A percentile compares a stretch with the other conserved stretches of the same genome.
Evolutionary conservation across 2,329 filamentous ascomycete species (phyloP).

Genomic region (Cercospora zeae-maydis): DNA sequence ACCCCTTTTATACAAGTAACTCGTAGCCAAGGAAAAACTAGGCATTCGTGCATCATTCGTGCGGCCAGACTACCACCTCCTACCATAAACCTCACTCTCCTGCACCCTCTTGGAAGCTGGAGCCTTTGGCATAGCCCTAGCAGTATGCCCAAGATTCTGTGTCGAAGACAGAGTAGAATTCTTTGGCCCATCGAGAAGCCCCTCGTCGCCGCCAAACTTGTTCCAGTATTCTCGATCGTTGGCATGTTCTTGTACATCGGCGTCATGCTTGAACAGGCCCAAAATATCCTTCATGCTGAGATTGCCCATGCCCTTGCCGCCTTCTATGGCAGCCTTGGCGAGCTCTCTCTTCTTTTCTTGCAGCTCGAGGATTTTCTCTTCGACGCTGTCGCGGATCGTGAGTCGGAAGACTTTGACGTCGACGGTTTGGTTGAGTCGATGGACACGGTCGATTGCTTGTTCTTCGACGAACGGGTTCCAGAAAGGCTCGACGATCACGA

Average conservation of each 20-base stretch:
- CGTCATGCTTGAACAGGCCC: slow-evolving; percentile 75
- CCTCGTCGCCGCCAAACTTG: slow-evolving; percentile 34
- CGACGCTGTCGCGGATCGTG: slow-evolving; percentile 79
- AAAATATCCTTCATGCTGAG: slow-evolving; percentile 91
- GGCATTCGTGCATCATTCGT: background rate
- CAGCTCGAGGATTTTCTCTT: slow-evolving; percentile 89
- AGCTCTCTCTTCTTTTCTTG: slow-evolving; percentile 91
- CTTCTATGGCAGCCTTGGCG: slow-evolving; percentile 87
- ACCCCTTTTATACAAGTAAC: background rate
- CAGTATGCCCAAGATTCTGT: slow-evolving; percentile 9
- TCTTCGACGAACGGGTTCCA: slow-evolving; percentile 99
- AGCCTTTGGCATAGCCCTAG: slow-evolving; percentile 19
- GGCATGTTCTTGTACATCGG: slow-evolving; percentile 45
- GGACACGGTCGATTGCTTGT: slow-evolving; percentile 96
- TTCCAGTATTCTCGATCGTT: slow-evolving; percentile 43
- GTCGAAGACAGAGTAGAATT: slow-evolving; percentile 2
- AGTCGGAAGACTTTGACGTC: slow-evolving; percentile 95
- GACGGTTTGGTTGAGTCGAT: slow-evolving; percentile 93
- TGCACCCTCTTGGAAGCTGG: slow-evolving; percentile 21
- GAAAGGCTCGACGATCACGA: slow-evolving; percentile 94
- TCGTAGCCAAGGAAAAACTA: background rate
- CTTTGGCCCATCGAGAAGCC: slow-evolving; percentile 35
- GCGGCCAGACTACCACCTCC: slow-evolving; percentile 30
- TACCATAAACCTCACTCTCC: slow-evolving; percentile 39
- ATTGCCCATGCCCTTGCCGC: slow-evolving; percentile 73